A percentile compares a stretch with the other conserved stretches of the same genome.
phyloP scores from a whole-genome alignment of 2,329 filamentous ascomycete species.

The Hypoxylon sp. region DNA sequence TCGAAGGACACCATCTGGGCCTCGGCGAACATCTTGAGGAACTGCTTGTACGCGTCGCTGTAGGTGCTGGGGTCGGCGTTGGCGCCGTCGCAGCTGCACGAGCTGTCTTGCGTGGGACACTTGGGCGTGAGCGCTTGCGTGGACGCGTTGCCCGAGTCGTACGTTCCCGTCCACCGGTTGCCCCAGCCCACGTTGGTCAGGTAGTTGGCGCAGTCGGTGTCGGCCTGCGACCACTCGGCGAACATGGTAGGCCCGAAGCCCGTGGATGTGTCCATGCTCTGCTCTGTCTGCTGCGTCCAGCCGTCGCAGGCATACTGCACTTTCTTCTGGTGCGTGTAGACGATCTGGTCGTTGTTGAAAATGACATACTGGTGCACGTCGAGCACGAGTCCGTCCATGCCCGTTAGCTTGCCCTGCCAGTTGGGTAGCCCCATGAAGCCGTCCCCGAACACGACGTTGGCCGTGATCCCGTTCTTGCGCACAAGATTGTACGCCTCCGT shows the following conservation, averaged over 20 bases:
- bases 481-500: slow-evolving; percentile 79
- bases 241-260: slow-evolving; percentile 95
- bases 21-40: slow-evolving; percentile 90
- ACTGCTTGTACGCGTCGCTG: slow-evolving; percentile 82
- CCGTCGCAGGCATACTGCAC: slow-evolving; percentile 88
- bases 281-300: slow-evolving; percentile 84
- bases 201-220: slow-evolving; percentile 90
- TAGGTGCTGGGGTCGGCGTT: slow-evolving; percentile 81
- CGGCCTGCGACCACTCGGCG: slow-evolving; percentile 97
- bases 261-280: slow-evolving; percentile 78
- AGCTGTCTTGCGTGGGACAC: slow-evolving; percentile 77
- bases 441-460: slow-evolving; percentile 88
- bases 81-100: slow-evolving; percentile 81
- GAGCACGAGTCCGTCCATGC: slow-evolving; percentile 81
- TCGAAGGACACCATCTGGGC: slow-evolving; percentile 97
- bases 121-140: slow-evolving; percentile 76
- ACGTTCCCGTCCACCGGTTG: slow-evolving; percentile 92
- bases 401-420: slow-evolving; percentile 87
- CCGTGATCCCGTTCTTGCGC: slow-evolving; percentile 80
- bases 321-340: slow-evolving; percentile 85
- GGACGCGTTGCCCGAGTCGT: slow-evolving; percentile 74
- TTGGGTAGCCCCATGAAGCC: slow-evolving; percentile 92
- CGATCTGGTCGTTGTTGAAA: slow-evolving; percentile 92
- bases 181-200: slow-evolving; percentile 93
- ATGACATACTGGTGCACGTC: slow-evolving; percentile 99